Percentiles rank a stretch among this genome's conserved stretches.
phyloP scores from a whole-genome alignment of 768 basidiomycete species.

The Calocera cornea region DNA sequence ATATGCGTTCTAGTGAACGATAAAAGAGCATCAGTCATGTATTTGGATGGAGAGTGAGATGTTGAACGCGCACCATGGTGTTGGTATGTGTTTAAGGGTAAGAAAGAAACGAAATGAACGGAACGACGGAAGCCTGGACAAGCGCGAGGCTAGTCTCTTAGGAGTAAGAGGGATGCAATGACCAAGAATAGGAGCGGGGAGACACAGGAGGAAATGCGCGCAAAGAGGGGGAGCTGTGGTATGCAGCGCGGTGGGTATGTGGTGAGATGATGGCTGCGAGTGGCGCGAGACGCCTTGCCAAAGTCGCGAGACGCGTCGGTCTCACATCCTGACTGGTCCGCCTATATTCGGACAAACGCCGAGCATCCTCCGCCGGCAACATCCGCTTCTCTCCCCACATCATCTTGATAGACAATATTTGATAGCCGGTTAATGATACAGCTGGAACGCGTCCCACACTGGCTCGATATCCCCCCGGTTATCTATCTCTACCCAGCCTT shows the following conservation, averaged over 20 bases:
- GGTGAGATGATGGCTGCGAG: neutral
- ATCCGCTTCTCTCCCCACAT: neutral
- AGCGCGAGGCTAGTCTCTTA: neutral
- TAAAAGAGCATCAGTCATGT: neutral
- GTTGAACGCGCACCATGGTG: neutral
- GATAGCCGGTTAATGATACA: conserved; percentile 20
- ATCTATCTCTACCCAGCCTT: conserved; percentile 57
- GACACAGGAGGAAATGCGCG: neutral
- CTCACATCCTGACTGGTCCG: neutral
- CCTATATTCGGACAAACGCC: neutral
- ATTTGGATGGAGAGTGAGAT: neutral
- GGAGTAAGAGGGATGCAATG: neutral
- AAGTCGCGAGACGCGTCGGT: neutral
- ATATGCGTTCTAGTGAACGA: neutral
- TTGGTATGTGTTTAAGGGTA: neutral
- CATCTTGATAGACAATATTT: neutral
- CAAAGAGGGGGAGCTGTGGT: neutral
- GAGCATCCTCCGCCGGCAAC: neutral
- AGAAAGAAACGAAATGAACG: neutral
- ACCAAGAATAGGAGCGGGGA: neutral
- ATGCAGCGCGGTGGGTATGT: neutral
- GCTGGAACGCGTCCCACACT: conserved; percentile 44
- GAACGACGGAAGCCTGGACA: neutral
- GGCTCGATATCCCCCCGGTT: conserved; percentile 41
- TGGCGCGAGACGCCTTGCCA: neutral